phyloP scores from a whole-genome alignment of 495 filamentous ascomycete genomes.

The Penicillium pulvis region DNA sequence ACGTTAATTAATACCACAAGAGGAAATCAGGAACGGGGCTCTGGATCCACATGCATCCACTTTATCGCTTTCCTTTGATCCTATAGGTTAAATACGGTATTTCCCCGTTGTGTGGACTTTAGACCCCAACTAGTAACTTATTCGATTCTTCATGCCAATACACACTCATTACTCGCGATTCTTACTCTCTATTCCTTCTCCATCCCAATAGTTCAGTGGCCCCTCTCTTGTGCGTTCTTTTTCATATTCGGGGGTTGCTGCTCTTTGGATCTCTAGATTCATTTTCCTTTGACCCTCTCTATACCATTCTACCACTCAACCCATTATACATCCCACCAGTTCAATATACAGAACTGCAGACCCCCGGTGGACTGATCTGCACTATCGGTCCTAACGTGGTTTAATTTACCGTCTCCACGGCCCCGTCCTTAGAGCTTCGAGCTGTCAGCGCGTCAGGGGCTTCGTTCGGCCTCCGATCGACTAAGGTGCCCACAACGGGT shows the following conservation, averaged over 20 bases:
- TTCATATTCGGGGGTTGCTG: not conserved
- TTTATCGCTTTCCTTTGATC: not conserved
- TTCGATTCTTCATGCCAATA: not conserved
- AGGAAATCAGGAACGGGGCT: conserved; percentile 13
- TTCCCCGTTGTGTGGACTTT: not conserved
- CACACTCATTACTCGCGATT: not conserved
- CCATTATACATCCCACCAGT: not conserved
- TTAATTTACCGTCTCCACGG: conserved; percentile 46
- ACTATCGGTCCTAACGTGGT: conserved; percentile 25
- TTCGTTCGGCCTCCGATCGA: conserved; percentile 39
- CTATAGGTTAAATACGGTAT: conserved; percentile 1
- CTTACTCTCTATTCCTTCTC: not conserved
- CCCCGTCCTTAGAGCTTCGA: conserved; percentile 35
- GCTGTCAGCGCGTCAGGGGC: conserved; percentile 51
- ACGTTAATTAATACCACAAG: conserved; percentile 3
- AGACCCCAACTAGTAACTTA: not conserved
- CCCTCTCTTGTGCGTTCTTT: conserved; percentile 1
- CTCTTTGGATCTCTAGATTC: not conserved
- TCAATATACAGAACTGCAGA: conserved; percentile 7
- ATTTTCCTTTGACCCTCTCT: conserved; percentile 2
- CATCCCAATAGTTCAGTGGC: not conserved
- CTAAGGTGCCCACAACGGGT: conserved; percentile 33
- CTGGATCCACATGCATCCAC: not conserved
- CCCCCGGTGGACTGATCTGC: conserved; percentile 33
- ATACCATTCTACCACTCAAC: not conserved